These are phyloP conservation scores for Magnolia officinalis DNA, from an alignment of 164 flowering plant species.

Conservation along the genomic window DNA sequence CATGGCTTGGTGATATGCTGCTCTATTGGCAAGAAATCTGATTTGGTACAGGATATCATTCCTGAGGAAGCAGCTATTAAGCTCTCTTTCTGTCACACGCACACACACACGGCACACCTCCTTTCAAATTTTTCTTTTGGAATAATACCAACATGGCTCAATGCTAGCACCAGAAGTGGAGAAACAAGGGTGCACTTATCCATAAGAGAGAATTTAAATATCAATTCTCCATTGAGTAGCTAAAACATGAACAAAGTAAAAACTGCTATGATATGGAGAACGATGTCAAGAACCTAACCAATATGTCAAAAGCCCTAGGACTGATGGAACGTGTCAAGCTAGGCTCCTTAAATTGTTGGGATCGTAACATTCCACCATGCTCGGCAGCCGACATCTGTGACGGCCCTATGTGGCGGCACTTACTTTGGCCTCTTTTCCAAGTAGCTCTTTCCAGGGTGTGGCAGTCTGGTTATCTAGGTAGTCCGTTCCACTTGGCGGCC, in stretches of 20 bases:
- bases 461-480: no score
- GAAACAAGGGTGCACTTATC: background rate
- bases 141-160: background rate
- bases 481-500: no score
- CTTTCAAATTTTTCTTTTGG: background rate
- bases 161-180: background rate
- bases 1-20: background rate
- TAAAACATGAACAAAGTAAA: background rate
- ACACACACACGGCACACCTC: background rate
- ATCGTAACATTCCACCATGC: no score
- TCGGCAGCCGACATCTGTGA: no score
- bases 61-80: background rate
- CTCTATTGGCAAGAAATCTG: no score
- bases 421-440: no score
- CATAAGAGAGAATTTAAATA: background rate
- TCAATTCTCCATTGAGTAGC: background rate
- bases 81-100: background rate
- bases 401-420: no score
- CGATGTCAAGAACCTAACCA: no score
- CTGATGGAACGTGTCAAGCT: no score
- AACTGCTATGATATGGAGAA: background rate
- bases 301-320: no score
- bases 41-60: background rate
- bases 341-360: no score
- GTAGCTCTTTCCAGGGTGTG: no score